Evolutionary conservation across 129 eudicot species (phyloP), one percentile per base, ranked within the genome.

Genomic region (Escallonia rubra): DNA sequence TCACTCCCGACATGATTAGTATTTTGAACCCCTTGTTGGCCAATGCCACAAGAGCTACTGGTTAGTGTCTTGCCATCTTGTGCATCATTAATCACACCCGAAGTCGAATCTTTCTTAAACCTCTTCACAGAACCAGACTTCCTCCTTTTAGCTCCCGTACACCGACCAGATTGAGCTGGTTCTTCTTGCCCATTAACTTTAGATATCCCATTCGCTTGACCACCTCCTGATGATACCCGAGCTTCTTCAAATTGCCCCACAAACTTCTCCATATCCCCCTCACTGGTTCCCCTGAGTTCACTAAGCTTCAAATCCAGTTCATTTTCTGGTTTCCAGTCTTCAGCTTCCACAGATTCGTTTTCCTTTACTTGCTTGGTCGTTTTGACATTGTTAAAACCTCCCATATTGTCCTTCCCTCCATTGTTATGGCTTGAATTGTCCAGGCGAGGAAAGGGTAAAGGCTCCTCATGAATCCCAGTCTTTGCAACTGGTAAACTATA

Each of bases 81-180:
- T 40, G 63, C 66, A 72, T 72, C 70, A 51, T 80, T 77, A 41
- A 59, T 14, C 7, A 59, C 56, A 43, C 66, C 58, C 2, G 73
- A 59, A 3, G 68, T 61, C 15, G 68, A 39, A 41, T 79, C 88
- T 75, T 76, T 79, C 66, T 74, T 81, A 70, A 85, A 94, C 86
- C 96, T 79, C 59, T 76, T 83, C n/a, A 94, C 99, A 53, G 82
- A 85, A 70, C 84, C 87, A 40, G 96, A 79, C 47, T 94, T 94
- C 81, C 96, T 89, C 72, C 79, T 85, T 62, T 79, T 78, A 55
- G 97, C 76, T 43, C 90, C 88, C 56, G 73, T 68, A 34, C 64
- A 75, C 8, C 88, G 87, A 73, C 79, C 80, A 52, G 70, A 49
- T 67, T 79, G 55, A 50, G 12, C 55, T n/a, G 10, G 55, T 50